Evolutionary conservation across 768 basidiomycete species (phyloP).

Genomic region (Pleurotus giganteus): DNA sequence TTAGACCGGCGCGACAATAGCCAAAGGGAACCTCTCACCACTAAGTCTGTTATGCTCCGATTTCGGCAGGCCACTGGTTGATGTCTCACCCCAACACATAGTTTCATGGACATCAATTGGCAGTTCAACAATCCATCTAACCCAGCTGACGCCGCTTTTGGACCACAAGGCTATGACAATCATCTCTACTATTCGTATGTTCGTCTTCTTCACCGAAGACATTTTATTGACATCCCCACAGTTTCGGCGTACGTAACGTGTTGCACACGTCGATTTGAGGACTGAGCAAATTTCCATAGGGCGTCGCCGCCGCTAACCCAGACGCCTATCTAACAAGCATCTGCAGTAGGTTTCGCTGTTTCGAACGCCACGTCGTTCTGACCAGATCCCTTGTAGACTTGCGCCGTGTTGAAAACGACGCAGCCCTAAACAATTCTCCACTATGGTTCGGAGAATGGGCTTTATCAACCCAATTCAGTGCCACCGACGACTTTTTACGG

Average conservation of each 20-base stretch:
- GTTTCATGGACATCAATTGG: conserved; percentile 84
- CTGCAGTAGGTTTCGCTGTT: conserved; percentile 53
- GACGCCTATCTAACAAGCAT: conserved; percentile 64
- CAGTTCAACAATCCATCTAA: conserved; percentile 69
- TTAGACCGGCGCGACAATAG: conserved; percentile 10
- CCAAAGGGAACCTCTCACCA: conserved; percentile 23
- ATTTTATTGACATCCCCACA: conserved; percentile 19
- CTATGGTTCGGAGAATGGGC: conserved; percentile 62
- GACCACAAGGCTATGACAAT: conserved; percentile 75
- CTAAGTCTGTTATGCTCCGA: conserved; percentile 30
- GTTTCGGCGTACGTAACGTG: conserved; percentile 53
- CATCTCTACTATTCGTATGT: conserved; percentile 75
- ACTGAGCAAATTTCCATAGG: conserved; percentile 33
- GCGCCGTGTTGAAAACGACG: conserved; percentile 48
- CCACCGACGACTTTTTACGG: conserved; percentile 48
- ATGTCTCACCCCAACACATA: conserved; percentile 23
- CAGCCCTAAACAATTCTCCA: conserved; percentile 41
- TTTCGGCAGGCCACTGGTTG: background rate
- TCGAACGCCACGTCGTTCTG: background rate
- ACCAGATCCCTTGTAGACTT: conserved; percentile 43
- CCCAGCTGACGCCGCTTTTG: conserved; percentile 64
- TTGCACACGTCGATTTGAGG: conserved; percentile 9
- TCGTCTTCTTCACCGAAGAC: conserved; percentile 1
- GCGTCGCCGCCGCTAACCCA: conserved; percentile 64
- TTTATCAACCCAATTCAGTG: conserved; percentile 52